phyloP scores from a whole-genome alignment of 371 early-diverging fungal species.

The Umbelopsis sp. region DNA sequence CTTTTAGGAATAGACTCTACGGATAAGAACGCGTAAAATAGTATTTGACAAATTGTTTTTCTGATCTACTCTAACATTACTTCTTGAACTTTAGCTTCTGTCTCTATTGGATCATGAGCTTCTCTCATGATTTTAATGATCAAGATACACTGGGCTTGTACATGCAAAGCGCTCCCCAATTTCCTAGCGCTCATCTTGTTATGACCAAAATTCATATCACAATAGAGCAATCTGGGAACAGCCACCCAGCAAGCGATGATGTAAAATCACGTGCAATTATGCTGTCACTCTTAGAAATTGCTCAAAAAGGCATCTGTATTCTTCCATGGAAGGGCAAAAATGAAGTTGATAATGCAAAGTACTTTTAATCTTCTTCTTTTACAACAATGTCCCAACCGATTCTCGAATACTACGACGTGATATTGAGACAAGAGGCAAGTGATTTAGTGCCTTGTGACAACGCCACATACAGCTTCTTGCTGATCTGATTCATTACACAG shows the following conservation, averaged over 20 bases:
- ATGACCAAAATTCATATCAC: not conserved
- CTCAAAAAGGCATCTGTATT: not conserved
- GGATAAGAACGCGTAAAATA: too few relatives aligned
- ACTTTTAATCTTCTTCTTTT: not conserved
- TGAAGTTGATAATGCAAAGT: not conserved
- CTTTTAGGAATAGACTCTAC: too few relatives aligned
- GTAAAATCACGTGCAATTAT: not conserved
- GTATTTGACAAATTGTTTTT: too few relatives aligned
- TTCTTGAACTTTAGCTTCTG: too few relatives aligned
- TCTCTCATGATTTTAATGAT: too few relatives aligned
- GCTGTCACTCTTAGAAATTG: not conserved
- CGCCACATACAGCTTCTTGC: not conserved
- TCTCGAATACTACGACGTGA: conserved; percentile 11
- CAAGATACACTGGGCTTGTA: too few relatives aligned
- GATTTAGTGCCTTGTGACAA: not conserved
- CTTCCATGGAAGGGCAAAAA: not conserved
- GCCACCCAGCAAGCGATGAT: not conserved
- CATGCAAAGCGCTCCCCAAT: too few relatives aligned
- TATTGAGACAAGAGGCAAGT: not conserved
- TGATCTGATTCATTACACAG: conserved; percentile 12
- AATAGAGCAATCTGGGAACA: not conserved
- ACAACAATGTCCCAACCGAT: conserved; percentile 2
- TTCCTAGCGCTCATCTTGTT: not conserved
- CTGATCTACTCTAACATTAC: too few relatives aligned
- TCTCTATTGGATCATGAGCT: too few relatives aligned